Evolutionary conservation across 148 eudicot species (phyloP).

Genomic region (Chenopodium album): DNA sequence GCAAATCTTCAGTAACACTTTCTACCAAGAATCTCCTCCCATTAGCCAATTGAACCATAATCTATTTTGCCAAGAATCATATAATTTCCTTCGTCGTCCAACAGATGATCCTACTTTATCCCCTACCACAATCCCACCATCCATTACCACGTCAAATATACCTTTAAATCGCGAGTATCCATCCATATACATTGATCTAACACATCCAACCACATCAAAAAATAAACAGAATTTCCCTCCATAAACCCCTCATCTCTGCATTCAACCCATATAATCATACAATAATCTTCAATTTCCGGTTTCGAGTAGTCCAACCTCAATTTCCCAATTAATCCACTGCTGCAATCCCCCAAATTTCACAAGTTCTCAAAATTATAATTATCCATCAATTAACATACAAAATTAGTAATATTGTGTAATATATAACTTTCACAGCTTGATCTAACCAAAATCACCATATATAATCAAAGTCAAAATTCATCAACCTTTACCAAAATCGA

Average conservation of each 20-base stretch:
- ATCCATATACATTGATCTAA: neutral
- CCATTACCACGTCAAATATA: neutral
- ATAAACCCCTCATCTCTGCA: neutral
- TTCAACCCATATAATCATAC: neutral
- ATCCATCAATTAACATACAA: neutral
- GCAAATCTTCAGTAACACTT: neutral
- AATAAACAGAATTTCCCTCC: neutral
- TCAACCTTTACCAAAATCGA: neutral
- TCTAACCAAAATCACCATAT: conserved; percentile 18
- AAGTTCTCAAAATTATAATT: neutral
- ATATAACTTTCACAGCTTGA: conserved; percentile 5
- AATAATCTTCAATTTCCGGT: neutral
- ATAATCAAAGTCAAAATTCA: conserved; percentile 19
- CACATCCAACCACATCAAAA: neutral
- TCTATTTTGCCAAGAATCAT: neutral
- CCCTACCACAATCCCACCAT: neutral
- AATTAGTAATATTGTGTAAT: neutral
- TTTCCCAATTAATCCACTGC: neutral
- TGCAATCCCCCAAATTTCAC: neutral
- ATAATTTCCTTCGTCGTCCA: neutral
- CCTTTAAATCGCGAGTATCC: neutral
- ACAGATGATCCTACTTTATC: neutral
- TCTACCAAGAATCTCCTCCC: neutral
- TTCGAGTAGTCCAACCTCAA: conserved; percentile 4
- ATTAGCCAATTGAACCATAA: neutral